These are phyloP conservation scores for Podosphaera aphanis DNA, from an alignment of 2,329 filamentous ascomycete genomes.

Conservation along the genomic window DNA sequence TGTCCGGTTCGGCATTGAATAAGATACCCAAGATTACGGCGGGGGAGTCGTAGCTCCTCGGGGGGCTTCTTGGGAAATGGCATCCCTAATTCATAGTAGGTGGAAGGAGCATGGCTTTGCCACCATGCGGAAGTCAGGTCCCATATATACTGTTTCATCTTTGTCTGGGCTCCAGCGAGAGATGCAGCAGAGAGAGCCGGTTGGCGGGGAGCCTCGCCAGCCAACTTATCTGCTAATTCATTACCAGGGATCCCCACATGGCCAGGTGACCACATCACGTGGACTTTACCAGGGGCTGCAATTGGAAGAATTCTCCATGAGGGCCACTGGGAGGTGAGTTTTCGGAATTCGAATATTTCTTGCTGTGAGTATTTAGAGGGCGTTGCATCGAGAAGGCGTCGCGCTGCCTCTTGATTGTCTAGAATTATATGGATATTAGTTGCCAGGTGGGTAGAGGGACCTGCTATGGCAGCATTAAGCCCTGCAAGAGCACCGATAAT, in stretches of 20 bases:
- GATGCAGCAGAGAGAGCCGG: background rate
- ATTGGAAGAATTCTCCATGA: background rate
- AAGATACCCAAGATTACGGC: no score
- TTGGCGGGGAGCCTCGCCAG: background rate
- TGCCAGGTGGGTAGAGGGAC: background rate
- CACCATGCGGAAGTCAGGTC: no score
- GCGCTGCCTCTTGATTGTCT: no score
- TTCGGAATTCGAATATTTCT: background rate
- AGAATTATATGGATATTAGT: background rate
- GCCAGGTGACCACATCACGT: no score
- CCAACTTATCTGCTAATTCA: background rate
- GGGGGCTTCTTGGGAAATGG: no score
- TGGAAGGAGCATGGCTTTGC: no score
- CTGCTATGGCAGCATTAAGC: constrained; percentile 1
- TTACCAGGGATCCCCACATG: no score
- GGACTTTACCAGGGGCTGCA: background rate
- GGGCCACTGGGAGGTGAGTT: background rate
- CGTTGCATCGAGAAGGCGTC: no score
- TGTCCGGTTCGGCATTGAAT: no score
- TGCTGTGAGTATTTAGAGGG: background rate
- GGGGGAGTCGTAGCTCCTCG: no score
- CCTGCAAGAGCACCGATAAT: background rate
- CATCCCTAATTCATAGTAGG: no score
- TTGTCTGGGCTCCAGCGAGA: background rate
- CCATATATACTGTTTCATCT: background rate